Base-by-base conservation (phyloP, 2,329 filamentous ascomycete species). In the Xylariomycetidae sp. region DNA sequence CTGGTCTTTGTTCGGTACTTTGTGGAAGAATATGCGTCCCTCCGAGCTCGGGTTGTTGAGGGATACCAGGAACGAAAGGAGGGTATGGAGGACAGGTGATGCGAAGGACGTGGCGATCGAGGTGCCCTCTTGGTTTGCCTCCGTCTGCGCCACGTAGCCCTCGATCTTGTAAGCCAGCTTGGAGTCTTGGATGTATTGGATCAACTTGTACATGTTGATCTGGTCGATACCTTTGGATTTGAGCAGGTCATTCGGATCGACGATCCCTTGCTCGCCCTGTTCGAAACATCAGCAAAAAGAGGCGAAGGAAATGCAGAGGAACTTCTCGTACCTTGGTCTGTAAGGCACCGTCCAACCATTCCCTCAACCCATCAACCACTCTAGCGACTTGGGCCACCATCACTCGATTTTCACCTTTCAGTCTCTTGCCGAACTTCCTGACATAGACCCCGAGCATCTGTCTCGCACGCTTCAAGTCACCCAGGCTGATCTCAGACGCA, bases 101-200 rank as follows among this genome's bases (percentile, higher is more conserved):
- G 60, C 60, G 4, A 82, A 40, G 50, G 36, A 50, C 17, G 49
- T 50, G 10, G 46, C 46, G 15, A 40, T 40, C 18, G 29, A 22
- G 10, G 48, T 46, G 5, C 35, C 25, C 3, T 43, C 46, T 5
- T 58, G 57, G 30, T 70, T 56, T 29, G 63, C 60, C 30, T 73
- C 68, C 35, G 79, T 72, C 38, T 83, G 74, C 3, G 75, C 70
- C 3, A 79, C 75, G 52, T 96, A 98, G 30, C 86, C 84, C 60
- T 98, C 90, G 9, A 96, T 85, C 58, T 98, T 98, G 43, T 89
- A 84, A 1, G 90, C 89, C 10, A 98, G 65, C 50, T 94, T 95
- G 41, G 89, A 95, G 43, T 92, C 82, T 50, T 90, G 84, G 4
- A 98, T 75, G 56, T 96, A 96, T 26, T 78, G 74, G 19, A 89